phyloP scores from a whole-genome alignment of 2,329 filamentous ascomycete species.

The Ophiostoma angusticollis region DNA sequence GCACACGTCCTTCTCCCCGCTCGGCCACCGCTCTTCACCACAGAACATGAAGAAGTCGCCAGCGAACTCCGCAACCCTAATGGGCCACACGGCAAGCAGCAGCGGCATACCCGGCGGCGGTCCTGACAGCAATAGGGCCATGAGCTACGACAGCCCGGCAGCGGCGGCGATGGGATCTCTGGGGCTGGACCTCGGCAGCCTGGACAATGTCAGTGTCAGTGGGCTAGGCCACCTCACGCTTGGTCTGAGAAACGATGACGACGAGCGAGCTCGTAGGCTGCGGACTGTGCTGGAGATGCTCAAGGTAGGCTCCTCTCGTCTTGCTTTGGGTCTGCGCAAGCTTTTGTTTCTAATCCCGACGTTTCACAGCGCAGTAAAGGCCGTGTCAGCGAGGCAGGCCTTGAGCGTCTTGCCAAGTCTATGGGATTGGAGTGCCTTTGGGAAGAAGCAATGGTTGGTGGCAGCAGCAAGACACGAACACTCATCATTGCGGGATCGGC shows the following conservation, averaged over 20 bases:
- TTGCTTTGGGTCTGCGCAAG: slow-evolving; percentile 1
- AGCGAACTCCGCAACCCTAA: slow-evolving; percentile 36
- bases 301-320: slow-evolving; percentile 24
- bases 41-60: slow-evolving; percentile 54
- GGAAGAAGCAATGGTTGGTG: slow-evolving; percentile 38
- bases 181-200: slow-evolving; percentile 36
- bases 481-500: slow-evolving; percentile 50
- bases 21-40: slow-evolving; percentile 45
- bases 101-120: slow-evolving; percentile 3
- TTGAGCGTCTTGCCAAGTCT: slow-evolving; percentile 57
- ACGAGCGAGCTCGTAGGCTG: slow-evolving; percentile 42
- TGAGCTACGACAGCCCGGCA: slow-evolving; percentile 53
- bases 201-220: slow-evolving; percentile 38
- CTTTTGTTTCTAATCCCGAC: slow-evolving; percentile 14
- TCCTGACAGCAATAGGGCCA: slow-evolving; percentile 25
- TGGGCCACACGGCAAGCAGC: slow-evolving; percentile 28
- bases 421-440: slow-evolving; percentile 54
- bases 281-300: slow-evolving; percentile 38
- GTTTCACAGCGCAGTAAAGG: slow-evolving; percentile 33
- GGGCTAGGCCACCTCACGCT: slow-evolving; percentile 31
- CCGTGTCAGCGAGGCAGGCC: slow-evolving; percentile 58
- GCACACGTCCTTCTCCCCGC: slow-evolving; percentile 47
- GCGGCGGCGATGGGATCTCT: slow-evolving; percentile 47
- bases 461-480: slow-evolving; percentile 36
- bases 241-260: slow-evolving; percentile 27